Evolutionary conservation across 1,284 basidiomycete species (phyloP), one percentile per base, ranked within the genome.

Genomic region (Thecaphora frezii): DNA sequence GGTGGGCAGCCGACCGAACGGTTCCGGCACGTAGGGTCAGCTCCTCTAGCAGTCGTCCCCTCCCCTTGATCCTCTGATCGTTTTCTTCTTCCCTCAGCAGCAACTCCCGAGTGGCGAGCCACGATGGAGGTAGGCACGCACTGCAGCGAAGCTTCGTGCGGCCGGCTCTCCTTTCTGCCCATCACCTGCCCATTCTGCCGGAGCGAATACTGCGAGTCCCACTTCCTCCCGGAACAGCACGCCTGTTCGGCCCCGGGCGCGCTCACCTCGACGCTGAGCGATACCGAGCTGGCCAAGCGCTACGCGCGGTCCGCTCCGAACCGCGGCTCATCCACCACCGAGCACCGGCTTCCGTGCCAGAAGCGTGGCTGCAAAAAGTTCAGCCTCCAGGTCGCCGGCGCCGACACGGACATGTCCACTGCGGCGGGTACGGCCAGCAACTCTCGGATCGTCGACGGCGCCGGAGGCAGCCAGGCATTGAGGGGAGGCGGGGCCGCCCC

Each of bases 261-360:
- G 0, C 48, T 46, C 5, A 55, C 45, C 30, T 48, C 47, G n/a
- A 49, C 54, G 16, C 56, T 65, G 38, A 67, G 51, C 24, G 63
- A 66, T 19, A 54, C 58, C 10, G 66, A 73, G 50, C 56, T 55
- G 7, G 43, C 42, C 38, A 46, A 60, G 22, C 26, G 52, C 1
- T 37, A 33, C 23, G 30, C 50, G 7, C 30, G 51, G 16, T 44
- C 21, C 22, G 25, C 46, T 52, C 5, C 43, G 52, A 0, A 49
- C 53, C 19, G 58, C 54, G 43, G 14, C 51, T 1, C 60, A 10
- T 51, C 55, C 21, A 38, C 54, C 2, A 48, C 50, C 5, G 60
- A n/a, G n/a, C n/a, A 61, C 19, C 51, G 69, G 3, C 54, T 72
- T 13, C 72, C 72, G 9, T 74, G 72, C 39, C 72, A 72, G 41